phyloP scores from a whole-genome alignment of 306 rosid genomes.

The Pterocarpus santalinus region DNA sequence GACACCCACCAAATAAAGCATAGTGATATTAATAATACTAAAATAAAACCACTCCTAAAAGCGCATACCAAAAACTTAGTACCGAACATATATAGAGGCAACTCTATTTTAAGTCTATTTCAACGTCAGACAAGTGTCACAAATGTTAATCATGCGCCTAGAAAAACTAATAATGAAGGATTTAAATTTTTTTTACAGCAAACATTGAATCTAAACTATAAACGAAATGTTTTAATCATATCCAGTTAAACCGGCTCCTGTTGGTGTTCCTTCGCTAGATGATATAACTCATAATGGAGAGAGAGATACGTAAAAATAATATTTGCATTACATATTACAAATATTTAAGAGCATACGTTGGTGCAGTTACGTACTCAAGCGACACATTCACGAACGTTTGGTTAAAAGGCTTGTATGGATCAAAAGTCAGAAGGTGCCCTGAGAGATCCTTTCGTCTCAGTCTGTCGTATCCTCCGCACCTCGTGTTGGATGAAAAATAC shows the following conservation, averaged over 20 bases:
- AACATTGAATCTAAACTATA: too few relatives aligned
- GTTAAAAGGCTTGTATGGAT: slow-evolving; percentile 34
- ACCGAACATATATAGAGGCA: too few relatives aligned
- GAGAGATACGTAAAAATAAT: background rate
- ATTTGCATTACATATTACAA: background rate
- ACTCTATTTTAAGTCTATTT: too few relatives aligned
- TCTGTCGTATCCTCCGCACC: slow-evolving; percentile 10
- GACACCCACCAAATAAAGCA: too few relatives aligned
- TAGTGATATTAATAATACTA: too few relatives aligned
- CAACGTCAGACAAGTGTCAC: too few relatives aligned
- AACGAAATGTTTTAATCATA: background rate
- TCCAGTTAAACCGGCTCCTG: background rate
- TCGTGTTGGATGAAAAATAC: too few relatives aligned
- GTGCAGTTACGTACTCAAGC: background rate
- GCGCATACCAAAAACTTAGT: too few relatives aligned
- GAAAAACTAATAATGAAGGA: too few relatives aligned
- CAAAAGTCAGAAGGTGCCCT: slow-evolving; percentile 2
- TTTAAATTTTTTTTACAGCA: background rate
- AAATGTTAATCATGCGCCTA: too few relatives aligned
- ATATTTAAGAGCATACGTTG: background rate
- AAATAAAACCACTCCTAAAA: too few relatives aligned
- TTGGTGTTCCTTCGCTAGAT: too few relatives aligned
- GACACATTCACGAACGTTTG: background rate
- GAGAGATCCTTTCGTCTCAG: slow-evolving; percentile 46
- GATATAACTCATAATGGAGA: background rate